Percentiles rank a stretch among this genome's conserved stretches.
Conservation (phyloP, 192 early-diverging fungal species). For the Linnemannia zychae region DNA sequence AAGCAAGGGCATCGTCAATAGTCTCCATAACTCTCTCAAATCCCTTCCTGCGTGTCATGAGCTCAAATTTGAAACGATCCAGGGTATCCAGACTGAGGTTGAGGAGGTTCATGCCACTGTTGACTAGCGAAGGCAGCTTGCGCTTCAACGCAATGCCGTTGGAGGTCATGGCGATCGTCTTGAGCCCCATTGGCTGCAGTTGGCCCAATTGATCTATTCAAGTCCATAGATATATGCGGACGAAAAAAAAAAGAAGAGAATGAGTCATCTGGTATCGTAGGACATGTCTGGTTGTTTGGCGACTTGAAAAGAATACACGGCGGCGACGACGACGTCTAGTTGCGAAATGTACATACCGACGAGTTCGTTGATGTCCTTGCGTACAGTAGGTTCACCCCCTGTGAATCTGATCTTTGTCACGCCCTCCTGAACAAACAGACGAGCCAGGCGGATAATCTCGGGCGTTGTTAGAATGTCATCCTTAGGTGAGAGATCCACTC, state of each 20-base stretch:
- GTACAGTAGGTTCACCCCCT: conserved; percentile 96
- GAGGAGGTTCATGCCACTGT: conserved; percentile 85
- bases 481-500: conserved; percentile 78
- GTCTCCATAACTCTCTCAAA: conserved; percentile 83
- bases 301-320: background rate
- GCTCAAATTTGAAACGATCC: conserved; percentile 87
- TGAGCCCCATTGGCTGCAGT: conserved; percentile 80
- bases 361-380: conserved; percentile 90
- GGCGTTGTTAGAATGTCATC: conserved; percentile 79
- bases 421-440: conserved; percentile 89
- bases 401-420: conserved; percentile 96
- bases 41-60: conserved; percentile 90
- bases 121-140: conserved; percentile 79
- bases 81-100: conserved; percentile 96
- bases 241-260: background rate
- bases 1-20: conserved; percentile 74
- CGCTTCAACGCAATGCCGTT: conserved; percentile 94
- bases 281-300: background rate
- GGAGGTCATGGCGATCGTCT: conserved; percentile 91
- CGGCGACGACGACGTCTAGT: background rate
- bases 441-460: conserved; percentile 87
- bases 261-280: background rate
- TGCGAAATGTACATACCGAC: conserved; percentile 67
- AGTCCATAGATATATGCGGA: background rate
- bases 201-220: conserved; percentile 73